These are phyloP conservation scores for Thraustotheca clavata DNA, from an alignment of 352 stramenopile genomes.

Conservation along the genomic window DNA sequence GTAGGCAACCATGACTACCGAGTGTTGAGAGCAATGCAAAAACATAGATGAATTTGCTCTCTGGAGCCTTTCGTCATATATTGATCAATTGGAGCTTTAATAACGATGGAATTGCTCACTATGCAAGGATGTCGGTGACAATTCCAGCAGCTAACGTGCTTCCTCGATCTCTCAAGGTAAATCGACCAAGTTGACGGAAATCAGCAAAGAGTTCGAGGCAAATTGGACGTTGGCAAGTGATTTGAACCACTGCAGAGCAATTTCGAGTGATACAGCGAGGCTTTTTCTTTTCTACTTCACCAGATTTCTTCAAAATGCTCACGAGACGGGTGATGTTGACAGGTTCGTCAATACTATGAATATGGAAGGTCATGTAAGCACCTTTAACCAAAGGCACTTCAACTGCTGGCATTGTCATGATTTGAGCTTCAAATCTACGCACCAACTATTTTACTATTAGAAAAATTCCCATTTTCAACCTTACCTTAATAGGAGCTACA, in stretches of 20 bases:
- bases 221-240: slow-evolving; percentile 63
- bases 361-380: slow-evolving; percentile 73
- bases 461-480: neutral
- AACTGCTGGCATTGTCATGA: slow-evolving; percentile 82
- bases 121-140: slow-evolving; percentile 72
- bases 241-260: slow-evolving; percentile 73
- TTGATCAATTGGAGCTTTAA: no score
- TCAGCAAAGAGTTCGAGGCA: slow-evolving; percentile 74
- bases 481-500: slow-evolving; percentile 47
- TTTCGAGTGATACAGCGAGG: slow-evolving; percentile 82
- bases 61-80: no score
- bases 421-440: slow-evolving; percentile 79
- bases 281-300: slow-evolving; percentile 72
- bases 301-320: slow-evolving; percentile 59
- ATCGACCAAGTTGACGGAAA: slow-evolving; percentile 72
- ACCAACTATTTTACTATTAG: slow-evolving; percentile 27
- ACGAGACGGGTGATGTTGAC: slow-evolving; percentile 72
- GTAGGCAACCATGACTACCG: no score
- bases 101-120: no score
- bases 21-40: no score
- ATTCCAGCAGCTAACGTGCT: slow-evolving; percentile 78
- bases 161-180: slow-evolving; percentile 74
- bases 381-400: slow-evolving; percentile 82
- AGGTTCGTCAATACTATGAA: slow-evolving; percentile 82
- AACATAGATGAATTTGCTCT: no score